Percentiles rank a stretch among this genome's conserved stretches.
Conservation (phyloP, 768 basidiomycete genomes). For the Strobilomyces dryophilus region DNA sequence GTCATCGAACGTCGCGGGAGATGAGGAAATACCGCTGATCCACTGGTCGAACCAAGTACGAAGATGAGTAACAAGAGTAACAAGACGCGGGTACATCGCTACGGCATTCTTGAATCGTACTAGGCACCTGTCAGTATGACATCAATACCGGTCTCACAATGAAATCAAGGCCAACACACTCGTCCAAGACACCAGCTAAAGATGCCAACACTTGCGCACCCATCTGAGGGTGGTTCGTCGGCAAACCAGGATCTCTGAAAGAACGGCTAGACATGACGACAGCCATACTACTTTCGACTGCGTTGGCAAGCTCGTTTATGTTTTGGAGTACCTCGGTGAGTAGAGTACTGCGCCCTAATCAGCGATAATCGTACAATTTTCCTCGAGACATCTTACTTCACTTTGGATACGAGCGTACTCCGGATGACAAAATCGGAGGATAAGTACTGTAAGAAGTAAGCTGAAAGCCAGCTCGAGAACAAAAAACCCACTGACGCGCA, state of each 20-base stretch:
- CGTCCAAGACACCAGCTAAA: constrained; percentile 44
- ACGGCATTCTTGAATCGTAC: constrained; percentile 57
- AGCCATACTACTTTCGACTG: constrained; percentile 40
- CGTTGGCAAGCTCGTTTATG: constrained; percentile 37
- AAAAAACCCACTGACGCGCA: constrained; percentile 37
- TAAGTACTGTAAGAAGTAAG: constrained; percentile 41
- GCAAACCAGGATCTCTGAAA: constrained; percentile 25
- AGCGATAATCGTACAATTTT: constrained; percentile 1
- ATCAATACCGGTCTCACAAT: constrained; percentile 14
- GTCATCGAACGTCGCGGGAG: constrained; percentile 44
- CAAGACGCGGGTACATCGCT: constrained; percentile 42
- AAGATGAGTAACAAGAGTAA: constrained; percentile 39
- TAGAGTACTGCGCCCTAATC: constrained; percentile 34
- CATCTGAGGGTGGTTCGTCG: constrained; percentile 16
- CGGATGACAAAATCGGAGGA: constrained; percentile 57
- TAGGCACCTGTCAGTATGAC: constrained; percentile 38
- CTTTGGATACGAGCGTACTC: constrained; percentile 46
- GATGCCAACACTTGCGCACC: constrained; percentile 44
- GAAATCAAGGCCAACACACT: constrained; percentile 36
- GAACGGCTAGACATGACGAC: constrained; percentile 30
- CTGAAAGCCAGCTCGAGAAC: background rate
- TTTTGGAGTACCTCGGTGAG: constrained; percentile 45
- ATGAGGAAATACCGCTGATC: constrained; percentile 36
- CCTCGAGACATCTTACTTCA: constrained; percentile 40
- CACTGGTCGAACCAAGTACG: constrained; percentile 45